phyloP scores from a whole-genome alignment of 1,284 basidiomycete species.

The Bjerkandera adusta region DNA sequence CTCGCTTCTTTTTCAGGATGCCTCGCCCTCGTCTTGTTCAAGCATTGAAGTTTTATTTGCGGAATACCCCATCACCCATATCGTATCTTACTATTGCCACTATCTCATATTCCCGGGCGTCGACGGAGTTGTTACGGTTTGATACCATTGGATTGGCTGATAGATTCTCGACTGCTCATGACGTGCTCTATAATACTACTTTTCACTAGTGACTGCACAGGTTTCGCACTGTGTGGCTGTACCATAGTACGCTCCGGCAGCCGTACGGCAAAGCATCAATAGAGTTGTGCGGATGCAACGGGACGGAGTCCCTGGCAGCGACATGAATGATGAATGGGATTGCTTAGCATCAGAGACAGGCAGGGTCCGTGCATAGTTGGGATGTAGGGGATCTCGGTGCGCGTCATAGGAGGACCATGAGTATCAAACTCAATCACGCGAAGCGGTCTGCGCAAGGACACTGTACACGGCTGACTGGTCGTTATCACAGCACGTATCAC shows the following conservation, averaged over 20 bases:
- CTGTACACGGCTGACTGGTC: neutral
- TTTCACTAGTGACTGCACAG: slow-evolving; percentile 13
- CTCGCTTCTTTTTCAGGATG: neutral
- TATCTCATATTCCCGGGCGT: slow-evolving; percentile 2
- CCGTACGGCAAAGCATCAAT: slow-evolving; percentile 14
- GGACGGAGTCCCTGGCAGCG: slow-evolving; percentile 1
- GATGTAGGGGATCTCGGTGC: too few relatives aligned
- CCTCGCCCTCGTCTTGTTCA: neutral
- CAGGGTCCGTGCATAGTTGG: slow-evolving; percentile 4
- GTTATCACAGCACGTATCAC: neutral
- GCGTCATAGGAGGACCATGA: slow-evolving; percentile 22
- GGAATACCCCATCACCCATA: slow-evolving; percentile 3
- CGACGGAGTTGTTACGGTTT: slow-evolving; percentile 5
- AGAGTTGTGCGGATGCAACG: slow-evolving; percentile 11
- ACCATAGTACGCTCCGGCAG: slow-evolving; percentile 17
- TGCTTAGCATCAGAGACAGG: neutral
- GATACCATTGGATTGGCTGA: slow-evolving; percentile 7
- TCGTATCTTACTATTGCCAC: slow-evolving; percentile 13
- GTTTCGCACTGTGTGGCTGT: slow-evolving; percentile 9
- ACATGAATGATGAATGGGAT: slow-evolving; percentile 9
- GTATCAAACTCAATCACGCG: slow-evolving; percentile 25
- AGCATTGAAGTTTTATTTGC: neutral
- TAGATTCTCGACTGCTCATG: slow-evolving; percentile 11
- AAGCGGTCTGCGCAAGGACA: slow-evolving; percentile 6
- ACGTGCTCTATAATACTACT: slow-evolving; percentile 11